These are phyloP conservation scores for Waltiozyma sp. DNA, from an alignment of 1,139 yeast genomes.

Conservation along the genomic window DNA sequence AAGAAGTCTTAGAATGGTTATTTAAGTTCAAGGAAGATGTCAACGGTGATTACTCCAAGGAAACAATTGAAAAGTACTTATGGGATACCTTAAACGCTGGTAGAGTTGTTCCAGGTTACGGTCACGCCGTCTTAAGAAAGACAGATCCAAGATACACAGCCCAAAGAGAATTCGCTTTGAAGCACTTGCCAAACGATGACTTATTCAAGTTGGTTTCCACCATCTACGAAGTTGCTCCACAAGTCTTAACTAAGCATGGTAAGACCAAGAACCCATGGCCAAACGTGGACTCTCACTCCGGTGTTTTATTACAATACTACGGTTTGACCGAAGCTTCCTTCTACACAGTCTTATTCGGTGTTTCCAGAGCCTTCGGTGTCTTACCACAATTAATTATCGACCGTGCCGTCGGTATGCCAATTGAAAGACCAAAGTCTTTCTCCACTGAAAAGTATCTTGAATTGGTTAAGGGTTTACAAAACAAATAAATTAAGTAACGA, in stretches of 20 bases:
- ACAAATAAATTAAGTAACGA: slow-evolving; percentile 8
- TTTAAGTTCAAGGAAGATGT: slow-evolving; percentile 70
- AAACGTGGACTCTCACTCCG: slow-evolving; percentile 96
- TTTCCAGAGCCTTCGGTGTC: slow-evolving; percentile 95
- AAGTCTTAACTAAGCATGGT: slow-evolving; percentile 90
- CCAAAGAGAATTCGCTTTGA: slow-evolving; percentile 91
- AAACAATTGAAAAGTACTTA: slow-evolving; percentile 74
- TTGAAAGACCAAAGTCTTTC: slow-evolving; percentile 97
- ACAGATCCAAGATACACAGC: slow-evolving; percentile 98
- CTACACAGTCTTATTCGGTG: slow-evolving; percentile 98
- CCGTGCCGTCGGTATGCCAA: slow-evolving; percentile 90
- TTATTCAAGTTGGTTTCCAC: slow-evolving; percentile 82
- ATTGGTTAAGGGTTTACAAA: slow-evolving; percentile 25
- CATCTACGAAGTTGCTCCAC: slow-evolving; percentile 93
- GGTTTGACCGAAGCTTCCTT: slow-evolving; percentile 91
- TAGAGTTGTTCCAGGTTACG: slow-evolving; percentile 96
- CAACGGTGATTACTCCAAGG: slow-evolving; percentile 61
- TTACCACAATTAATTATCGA: slow-evolving; percentile 94
- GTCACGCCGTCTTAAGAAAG: slow-evolving; percentile 93
- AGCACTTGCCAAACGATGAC: slow-evolving; percentile 96
- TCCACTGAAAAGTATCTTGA: slow-evolving; percentile 42
- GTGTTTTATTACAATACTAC: slow-evolving; percentile 93
- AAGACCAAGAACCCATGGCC: slow-evolving; percentile 99
- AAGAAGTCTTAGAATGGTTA: slow-evolving; percentile 93
- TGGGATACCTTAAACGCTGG: slow-evolving; percentile 90